Evolutionary conservation across 495 filamentous ascomycete species (phyloP).

Genomic region (Staphylotrichum longicolle): DNA sequence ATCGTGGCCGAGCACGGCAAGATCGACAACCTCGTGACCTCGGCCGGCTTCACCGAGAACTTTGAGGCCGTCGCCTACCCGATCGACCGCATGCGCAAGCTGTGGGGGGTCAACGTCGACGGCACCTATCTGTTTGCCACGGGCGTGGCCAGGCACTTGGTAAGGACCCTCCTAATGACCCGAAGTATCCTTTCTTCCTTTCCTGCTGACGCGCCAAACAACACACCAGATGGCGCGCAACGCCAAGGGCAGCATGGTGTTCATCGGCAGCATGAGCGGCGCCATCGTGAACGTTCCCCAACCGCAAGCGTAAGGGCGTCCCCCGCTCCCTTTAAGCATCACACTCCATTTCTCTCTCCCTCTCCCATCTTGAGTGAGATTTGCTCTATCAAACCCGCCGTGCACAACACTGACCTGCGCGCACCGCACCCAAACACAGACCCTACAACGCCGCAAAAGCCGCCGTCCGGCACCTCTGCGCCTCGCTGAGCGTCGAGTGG

Average conservation of each 20-base stretch:
- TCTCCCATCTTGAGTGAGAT: neutral
- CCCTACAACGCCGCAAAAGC: slow-evolving; percentile 91
- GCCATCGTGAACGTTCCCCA: slow-evolving; percentile 92
- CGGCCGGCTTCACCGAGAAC: slow-evolving; percentile 95
- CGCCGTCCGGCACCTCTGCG: slow-evolving; percentile 77
- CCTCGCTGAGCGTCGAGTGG: slow-evolving; percentile 86
- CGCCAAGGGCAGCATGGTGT: slow-evolving; percentile 78
- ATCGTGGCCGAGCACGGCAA: slow-evolving; percentile 68
- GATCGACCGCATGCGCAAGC: slow-evolving; percentile 80
- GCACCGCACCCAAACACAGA: slow-evolving; percentile 22
- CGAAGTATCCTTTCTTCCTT: neutral
- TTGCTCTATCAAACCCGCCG: neutral
- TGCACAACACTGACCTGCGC: too few relatives aligned
- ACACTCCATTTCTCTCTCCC: neutral
- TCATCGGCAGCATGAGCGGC: slow-evolving; percentile 94
- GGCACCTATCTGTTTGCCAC: slow-evolving; percentile 89
- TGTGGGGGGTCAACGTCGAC: slow-evolving; percentile 93
- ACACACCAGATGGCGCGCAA: slow-evolving; percentile 63
- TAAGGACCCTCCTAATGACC: slow-evolving; percentile 9
- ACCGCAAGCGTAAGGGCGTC: slow-evolving; percentile 61
- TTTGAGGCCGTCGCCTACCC: slow-evolving; percentile 88
- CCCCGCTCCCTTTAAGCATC: slow-evolving; percentile 16
- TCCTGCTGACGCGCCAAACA: neutral
- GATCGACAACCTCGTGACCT: slow-evolving; percentile 91
- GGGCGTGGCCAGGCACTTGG: slow-evolving; percentile 78